Evolutionary conservation across 768 basidiomycete genomes (phyloP).

Genomic region (Butyriboletus loyo): DNA sequence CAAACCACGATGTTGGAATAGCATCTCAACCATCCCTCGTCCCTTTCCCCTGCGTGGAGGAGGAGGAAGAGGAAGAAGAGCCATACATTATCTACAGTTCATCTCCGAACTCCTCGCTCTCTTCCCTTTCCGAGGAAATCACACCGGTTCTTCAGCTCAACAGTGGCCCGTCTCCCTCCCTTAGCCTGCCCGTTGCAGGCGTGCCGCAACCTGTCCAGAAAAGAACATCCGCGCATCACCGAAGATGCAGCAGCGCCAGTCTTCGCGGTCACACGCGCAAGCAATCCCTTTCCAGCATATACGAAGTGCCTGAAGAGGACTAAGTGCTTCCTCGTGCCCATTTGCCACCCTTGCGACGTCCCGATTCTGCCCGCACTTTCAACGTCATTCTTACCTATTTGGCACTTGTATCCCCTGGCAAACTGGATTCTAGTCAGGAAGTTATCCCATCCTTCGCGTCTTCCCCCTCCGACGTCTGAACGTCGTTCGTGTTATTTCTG

Average conservation of each 20-base stretch:
- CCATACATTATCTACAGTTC: constrained; percentile 35
- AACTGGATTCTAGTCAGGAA: constrained; percentile 19
- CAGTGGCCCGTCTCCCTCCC: constrained; percentile 10
- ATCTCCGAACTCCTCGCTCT: constrained; percentile 31
- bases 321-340: constrained; percentile 1
- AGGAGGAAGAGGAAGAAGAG: constrained; percentile 33
- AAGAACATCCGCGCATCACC: constrained; percentile 23
- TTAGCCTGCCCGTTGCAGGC: constrained; percentile 2
- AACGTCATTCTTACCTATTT: neutral
- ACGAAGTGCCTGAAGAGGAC: constrained; percentile 33
- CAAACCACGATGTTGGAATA: constrained; percentile 4
- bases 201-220: constrained; percentile 13
- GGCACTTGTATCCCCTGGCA: constrained; percentile 14
- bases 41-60: constrained; percentile 26
- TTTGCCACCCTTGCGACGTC: neutral
- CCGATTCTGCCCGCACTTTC: neutral
- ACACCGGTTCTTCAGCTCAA: constrained; percentile 25
- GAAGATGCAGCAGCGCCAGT: constrained; percentile 32
- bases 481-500: constrained; percentile 5
- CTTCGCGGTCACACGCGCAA: constrained; percentile 30
- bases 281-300: constrained; percentile 32
- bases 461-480: constrained; percentile 10
- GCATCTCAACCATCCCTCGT: constrained; percentile 16
- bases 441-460: constrained; percentile 7
- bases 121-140: constrained; percentile 31